Evolutionary conservation across 2,329 filamentous ascomycete species (phyloP).

Genomic region (Neofusicoccum umdonicola): DNA sequence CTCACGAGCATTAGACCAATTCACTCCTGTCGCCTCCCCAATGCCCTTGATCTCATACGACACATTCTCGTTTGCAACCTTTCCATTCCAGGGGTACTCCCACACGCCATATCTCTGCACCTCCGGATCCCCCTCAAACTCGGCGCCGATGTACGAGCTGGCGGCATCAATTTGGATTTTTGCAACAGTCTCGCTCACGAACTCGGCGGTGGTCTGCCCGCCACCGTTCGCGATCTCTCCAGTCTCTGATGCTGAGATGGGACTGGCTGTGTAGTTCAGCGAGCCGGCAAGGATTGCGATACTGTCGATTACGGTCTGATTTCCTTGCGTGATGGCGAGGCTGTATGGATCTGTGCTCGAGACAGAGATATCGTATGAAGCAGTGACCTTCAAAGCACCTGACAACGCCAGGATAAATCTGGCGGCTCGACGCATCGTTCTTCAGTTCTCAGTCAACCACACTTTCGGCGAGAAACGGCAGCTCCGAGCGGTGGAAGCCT

Average conservation of each 20-base stretch:
- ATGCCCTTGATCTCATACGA: conserved; percentile 29
- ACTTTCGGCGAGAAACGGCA: too few species aligned
- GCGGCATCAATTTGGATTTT: conserved; percentile 26
- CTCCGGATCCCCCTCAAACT: conserved; percentile 19
- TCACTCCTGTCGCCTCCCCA: conserved; percentile 31
- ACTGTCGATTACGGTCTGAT: conserved; percentile 24
- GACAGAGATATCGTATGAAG: background rate
- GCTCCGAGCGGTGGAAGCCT: too few species aligned
- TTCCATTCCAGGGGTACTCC: conserved; percentile 29
- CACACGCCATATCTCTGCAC: conserved; percentile 27
- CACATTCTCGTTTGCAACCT: conserved; percentile 25
- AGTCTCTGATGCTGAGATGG: conserved; percentile 4
- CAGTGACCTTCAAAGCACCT: too few species aligned
- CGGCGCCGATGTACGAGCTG: conserved; percentile 24
- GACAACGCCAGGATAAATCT: too few species aligned
- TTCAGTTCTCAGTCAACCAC: too few species aligned
- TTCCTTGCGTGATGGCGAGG: conserved; percentile 22
- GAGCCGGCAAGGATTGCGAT: conserved; percentile 22
- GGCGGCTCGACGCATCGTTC: background rate
- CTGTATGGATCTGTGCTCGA: conserved; percentile 13
- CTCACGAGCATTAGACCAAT: conserved; percentile 34
- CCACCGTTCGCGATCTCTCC: conserved; percentile 19
- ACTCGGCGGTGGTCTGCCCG: conserved; percentile 18
- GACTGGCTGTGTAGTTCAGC: conserved; percentile 20
- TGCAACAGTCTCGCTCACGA: conserved; percentile 25